Percentiles rank a stretch among this genome's conserved stretches.
Evolutionary conservation across 371 early-diverging fungal genomes (phyloP).

Genomic region (Mucor irregularis): DNA sequence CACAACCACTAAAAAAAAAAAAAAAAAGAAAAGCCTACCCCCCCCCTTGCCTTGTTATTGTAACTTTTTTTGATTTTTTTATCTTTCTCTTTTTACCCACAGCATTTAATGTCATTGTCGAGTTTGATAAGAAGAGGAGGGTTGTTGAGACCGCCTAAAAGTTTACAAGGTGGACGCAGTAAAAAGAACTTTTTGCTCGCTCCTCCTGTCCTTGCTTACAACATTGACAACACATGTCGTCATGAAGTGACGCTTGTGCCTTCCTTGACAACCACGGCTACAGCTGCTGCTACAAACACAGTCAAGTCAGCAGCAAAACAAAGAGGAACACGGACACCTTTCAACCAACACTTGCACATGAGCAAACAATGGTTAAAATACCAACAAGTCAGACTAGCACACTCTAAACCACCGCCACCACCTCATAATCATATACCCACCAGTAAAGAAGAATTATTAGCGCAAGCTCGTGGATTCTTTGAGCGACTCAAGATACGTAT

Average conservation of each 20-base stretch:
- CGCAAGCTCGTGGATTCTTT: constrained; percentile 50
- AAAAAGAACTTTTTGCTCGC: not conserved
- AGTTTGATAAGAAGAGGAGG: not conserved
- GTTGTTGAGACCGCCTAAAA: not conserved
- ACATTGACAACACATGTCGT: not conserved
- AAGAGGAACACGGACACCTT: no score
- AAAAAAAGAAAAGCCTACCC: no score
- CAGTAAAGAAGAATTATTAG: constrained; percentile 43
- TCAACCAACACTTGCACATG: not conserved
- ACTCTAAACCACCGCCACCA: constrained; percentile 5
- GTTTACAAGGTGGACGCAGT: not conserved
- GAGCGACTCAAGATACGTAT: constrained; percentile 58
- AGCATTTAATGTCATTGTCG: not conserved
- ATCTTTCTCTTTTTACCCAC: not conserved
- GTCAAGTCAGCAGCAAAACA: no score
- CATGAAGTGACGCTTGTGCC: not conserved
- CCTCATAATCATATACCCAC: not conserved
- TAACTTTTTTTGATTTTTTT: not conserved
- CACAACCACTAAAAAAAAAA: no score
- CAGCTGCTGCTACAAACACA: not conserved
- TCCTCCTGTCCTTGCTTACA: constrained; percentile 2
- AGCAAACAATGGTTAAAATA: not conserved
- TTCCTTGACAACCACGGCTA: not conserved
- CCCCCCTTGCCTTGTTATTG: not conserved
- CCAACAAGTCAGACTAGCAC: not conserved